Evolutionary conservation across 1,284 basidiomycete species (phyloP).

Genomic region (Gymnopus androsaceus): DNA sequence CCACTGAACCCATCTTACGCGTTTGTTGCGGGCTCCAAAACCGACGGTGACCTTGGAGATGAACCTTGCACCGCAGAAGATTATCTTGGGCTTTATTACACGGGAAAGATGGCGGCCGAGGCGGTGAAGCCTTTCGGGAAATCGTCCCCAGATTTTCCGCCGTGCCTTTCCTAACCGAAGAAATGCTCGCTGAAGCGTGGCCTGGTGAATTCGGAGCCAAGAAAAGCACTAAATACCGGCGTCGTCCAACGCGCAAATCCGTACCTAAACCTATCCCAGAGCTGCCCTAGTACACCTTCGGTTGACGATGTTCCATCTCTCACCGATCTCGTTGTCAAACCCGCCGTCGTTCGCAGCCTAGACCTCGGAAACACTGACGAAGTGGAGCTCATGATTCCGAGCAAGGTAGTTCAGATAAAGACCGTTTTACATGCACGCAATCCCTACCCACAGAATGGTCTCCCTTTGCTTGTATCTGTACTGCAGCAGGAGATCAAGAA

Average conservation of each 20-base stretch:
- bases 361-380: neutral
- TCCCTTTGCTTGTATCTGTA: constrained; percentile 24
- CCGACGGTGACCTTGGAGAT: neutral
- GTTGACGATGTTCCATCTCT: too few relatives aligned
- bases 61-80: constrained; percentile 21
- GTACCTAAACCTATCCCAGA: too few relatives aligned
- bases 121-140: constrained; percentile 2
- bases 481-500: constrained; percentile 19
- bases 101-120: constrained; percentile 2
- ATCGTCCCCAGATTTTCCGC: constrained; percentile 18
- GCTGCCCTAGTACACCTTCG: constrained; percentile 20
- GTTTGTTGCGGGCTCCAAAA: constrained; percentile 18
- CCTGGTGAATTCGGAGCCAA: constrained; percentile 24
- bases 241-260: constrained; percentile 30
- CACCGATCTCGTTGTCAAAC: too few relatives aligned
- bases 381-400: constrained; percentile 21
- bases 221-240: neutral
- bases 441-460: constrained; percentile 27
- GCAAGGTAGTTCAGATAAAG: constrained; percentile 23
- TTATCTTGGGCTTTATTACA: constrained; percentile 34
- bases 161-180: constrained; percentile 21
- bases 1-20: constrained; percentile 36
- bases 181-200: constrained; percentile 31
- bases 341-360: too few relatives aligned
- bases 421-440: constrained; percentile 18